Evolutionary conservation across 2,329 filamentous ascomycete genomes (phyloP).

Genomic region (Aspergillus ochraceoroseus): DNA sequence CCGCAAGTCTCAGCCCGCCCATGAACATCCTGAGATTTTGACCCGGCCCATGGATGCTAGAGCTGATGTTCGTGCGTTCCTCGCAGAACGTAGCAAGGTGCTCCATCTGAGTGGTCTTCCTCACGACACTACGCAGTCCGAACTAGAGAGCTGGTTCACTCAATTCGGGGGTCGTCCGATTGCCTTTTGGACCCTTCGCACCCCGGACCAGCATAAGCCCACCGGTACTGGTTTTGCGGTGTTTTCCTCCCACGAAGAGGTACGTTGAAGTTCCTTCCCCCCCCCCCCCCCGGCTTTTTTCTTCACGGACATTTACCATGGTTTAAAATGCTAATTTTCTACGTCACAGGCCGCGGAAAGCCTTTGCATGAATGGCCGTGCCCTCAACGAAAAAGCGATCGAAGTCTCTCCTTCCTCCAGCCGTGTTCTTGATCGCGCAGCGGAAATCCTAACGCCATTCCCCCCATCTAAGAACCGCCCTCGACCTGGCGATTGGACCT

Average conservation of each 20-base stretch:
- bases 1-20: conserved; percentile 88
- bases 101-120: conserved; percentile 96
- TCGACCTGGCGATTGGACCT: conserved; percentile 96
- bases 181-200: conserved; percentile 97
- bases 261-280: conserved; percentile 46
- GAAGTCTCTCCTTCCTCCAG: conserved; percentile 98
- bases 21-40: conserved; percentile 91
- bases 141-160: conserved; percentile 98
- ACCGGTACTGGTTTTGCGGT: conserved; percentile 97
- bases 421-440: conserved; percentile 88
- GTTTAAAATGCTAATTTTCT: conserved; percentile 12
- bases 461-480: conserved; percentile 98
- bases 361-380: conserved; percentile 97
- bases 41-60: conserved; percentile 94
- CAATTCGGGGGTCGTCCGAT: conserved; percentile 97
- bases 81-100: conserved; percentile 95
- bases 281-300: too few species aligned
- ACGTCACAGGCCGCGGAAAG: conserved; percentile 72
- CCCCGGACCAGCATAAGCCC: conserved; percentile 98
- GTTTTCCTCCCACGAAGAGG: conserved; percentile 98
- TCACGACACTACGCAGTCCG: conserved; percentile 96
- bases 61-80: conserved; percentile 91
- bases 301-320: too few species aligned
- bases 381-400: conserved; percentile 97
- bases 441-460: conserved; percentile 94